Percentiles rank a stretch among this genome's conserved stretches.
phyloP scores from a whole-genome alignment of 805 yeast genomes.

The Ogataea degrootiae region DNA sequence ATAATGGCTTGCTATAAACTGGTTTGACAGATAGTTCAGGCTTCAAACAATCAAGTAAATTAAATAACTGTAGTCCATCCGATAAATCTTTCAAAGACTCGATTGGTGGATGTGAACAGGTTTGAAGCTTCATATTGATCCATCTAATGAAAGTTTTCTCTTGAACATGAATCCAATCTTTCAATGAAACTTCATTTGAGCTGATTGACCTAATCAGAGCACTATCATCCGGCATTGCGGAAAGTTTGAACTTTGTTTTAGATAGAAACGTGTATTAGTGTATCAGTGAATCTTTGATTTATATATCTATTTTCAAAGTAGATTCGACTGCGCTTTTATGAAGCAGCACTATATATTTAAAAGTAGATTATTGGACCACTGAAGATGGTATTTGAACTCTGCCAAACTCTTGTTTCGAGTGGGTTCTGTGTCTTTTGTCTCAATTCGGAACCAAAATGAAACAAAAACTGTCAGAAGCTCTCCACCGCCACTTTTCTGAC shows the following conservation, averaged over 20 bases:
- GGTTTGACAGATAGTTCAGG: conserved; percentile 18
- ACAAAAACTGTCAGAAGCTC: too few relatives aligned
- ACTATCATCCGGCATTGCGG: conserved; percentile 1
- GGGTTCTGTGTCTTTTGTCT: too few relatives aligned
- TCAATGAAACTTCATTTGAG: conserved; percentile 1
- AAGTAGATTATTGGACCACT: too few relatives aligned
- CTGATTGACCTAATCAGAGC: conserved; percentile 3
- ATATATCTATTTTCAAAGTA: background rate
- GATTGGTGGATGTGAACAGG: conserved; percentile 16
- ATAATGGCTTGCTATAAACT: conserved; percentile 34
- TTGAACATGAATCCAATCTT: conserved; percentile 41
- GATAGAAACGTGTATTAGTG: too few relatives aligned
- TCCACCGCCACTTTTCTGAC: too few relatives aligned
- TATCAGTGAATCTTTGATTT: background rate
- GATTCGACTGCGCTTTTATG: background rate
- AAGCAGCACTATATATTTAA: too few relatives aligned
- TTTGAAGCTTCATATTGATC: conserved; percentile 37
- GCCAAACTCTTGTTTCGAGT: too few relatives aligned
- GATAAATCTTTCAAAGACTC: conserved; percentile 32
- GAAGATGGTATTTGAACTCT: too few relatives aligned
- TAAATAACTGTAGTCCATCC: conserved; percentile 37
- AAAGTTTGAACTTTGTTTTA: background rate
- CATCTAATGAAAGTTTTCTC: conserved; percentile 47
- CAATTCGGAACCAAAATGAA: too few relatives aligned
- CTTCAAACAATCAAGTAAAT: conserved; percentile 32